Evolutionary conservation across 2,329 filamentous ascomycete species (phyloP).

Genomic region (Drechslerella dactyloides): DNA sequence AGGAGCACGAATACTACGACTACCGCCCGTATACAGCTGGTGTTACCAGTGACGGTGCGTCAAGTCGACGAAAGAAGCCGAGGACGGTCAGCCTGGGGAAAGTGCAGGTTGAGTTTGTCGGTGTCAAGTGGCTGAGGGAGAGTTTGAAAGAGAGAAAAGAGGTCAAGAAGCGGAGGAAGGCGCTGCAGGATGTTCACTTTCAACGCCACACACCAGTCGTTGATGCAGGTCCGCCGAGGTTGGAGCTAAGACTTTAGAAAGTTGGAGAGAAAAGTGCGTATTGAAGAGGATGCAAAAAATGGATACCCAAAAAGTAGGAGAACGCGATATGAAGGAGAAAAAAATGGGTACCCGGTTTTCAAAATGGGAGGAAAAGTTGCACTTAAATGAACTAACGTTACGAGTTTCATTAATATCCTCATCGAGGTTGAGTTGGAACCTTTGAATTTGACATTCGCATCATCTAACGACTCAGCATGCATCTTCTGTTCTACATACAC

Average conservation of each 20-base stretch:
- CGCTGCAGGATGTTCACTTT: conserved; percentile 10
- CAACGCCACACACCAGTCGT: conserved; percentile 9
- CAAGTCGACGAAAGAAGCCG: conserved; percentile 12
- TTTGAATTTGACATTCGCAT: too few relatives aligned
- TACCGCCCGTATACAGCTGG: conserved; percentile 23
- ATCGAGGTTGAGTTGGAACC: too few relatives aligned
- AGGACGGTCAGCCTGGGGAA: conserved; percentile 42
- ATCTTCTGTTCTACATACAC: too few relatives aligned
- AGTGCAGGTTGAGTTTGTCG: conserved; percentile 43
- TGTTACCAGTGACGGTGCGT: conserved; percentile 1
- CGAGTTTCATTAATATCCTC: conserved; percentile 5
- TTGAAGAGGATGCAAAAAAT: conserved; percentile 10
- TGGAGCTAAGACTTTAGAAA: not conserved
- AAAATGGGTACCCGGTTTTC: not conserved
- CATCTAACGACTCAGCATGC: too few relatives aligned
- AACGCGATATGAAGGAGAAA: not conserved
- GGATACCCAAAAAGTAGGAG: not conserved
- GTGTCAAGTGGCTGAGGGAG: conserved; percentile 31
- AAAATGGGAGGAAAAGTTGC: too few relatives aligned
- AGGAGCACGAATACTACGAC: conserved; percentile 10
- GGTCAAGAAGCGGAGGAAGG: conserved; percentile 30
- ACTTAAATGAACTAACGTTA: not conserved
- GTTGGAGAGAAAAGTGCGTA: not conserved
- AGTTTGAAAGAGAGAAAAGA: conserved; percentile 42
- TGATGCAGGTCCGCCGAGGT: conserved; percentile 1